Base-by-base conservation (phyloP, 1,139 yeast species). In the Saccharomyces hybrid region DNA sequence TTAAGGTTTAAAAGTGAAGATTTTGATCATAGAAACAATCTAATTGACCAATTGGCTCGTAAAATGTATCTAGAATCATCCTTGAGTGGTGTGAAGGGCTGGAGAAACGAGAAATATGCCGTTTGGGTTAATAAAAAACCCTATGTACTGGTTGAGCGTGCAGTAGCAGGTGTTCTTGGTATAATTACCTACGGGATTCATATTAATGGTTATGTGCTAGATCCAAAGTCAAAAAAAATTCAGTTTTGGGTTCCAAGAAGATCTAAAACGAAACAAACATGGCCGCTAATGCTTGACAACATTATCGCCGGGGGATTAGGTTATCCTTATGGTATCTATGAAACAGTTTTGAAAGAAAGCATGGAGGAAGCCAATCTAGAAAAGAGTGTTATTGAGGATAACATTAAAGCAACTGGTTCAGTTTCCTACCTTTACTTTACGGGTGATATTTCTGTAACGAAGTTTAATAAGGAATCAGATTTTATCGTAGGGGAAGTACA, bases 231-330 rank as follows among this genome's bases (percentile, higher is more conserved):
- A 7, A 79, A 78, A 0, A 75, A 76, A 46, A 63, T 83, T 48
- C 79, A 82, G 63, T 64, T 93, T 55, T 93, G 98, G 98, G 77
- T 91, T 5, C 96, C 99, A 0, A 74, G 88, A 57, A 75, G 99
- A 60, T 79, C 97, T 0, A 67, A 74, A 13, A 77, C 82, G 1
- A 93, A 93, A 66, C 85, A 87, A 16, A 93, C 98, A 0, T 90
- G 82, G 72, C 98, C 99, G 0, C 86, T 88, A 0, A 85, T 82
- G 88, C 77, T 90, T 48, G 99, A 93, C 68, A 93, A 91, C 66
- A 88, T 95, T 1, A 88, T 93, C 5, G 99, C 96, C 0, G 99
- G 99, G 1, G 99, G 99, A 0, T 67, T 93, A 23, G 96, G 96
- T 0, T 77, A 84, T 65, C 96, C 96, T 0, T 75, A 81, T 61